Conservation (phyloP, 2,329 filamentous ascomycete species). For the Xylaria digitata region DNA sequence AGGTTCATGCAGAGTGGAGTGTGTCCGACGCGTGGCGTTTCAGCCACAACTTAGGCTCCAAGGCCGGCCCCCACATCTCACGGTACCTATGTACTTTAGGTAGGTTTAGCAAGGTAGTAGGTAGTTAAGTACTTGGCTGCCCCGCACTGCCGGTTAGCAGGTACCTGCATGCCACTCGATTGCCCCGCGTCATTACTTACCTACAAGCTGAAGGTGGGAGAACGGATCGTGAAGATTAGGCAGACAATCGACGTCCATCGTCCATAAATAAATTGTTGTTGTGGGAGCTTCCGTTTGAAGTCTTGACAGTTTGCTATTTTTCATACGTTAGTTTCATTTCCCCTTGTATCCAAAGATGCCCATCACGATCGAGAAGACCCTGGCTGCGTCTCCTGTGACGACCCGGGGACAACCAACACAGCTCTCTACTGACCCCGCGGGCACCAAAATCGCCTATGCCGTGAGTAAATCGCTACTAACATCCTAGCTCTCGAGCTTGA, state of each 20-base stretch:
- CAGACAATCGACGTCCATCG: conserved; percentile 10
- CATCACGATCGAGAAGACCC: conserved; percentile 73
- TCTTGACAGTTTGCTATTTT: conserved; percentile 20
- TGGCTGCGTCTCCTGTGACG: conserved; percentile 86
- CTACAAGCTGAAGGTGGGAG: conserved; percentile 11
- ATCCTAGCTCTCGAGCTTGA: conserved; percentile 6
- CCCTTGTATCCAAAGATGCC: conserved; percentile 54
- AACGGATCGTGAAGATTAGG: conserved; percentile 18
- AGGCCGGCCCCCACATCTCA: too few relatives aligned
- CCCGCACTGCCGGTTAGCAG: conserved; percentile 17
- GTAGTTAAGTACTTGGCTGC: conserved; percentile 4
- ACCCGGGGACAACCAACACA: conserved; percentile 88
- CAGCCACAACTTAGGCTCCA: conserved; percentile 40
- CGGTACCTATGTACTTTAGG: too few relatives aligned
- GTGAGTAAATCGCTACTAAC: conserved; percentile 62
- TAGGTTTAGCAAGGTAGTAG: too few relatives aligned
- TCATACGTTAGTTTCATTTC: not conserved
- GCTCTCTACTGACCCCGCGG: conserved; percentile 87
- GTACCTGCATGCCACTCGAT: conserved; percentile 24
- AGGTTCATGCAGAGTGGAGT: too few relatives aligned
- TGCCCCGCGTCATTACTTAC: conserved; percentile 32
- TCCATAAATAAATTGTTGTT: conserved; percentile 1
- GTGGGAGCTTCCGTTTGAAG: not conserved
- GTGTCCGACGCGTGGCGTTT: conserved; percentile 39
- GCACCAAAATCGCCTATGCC: conserved; percentile 91